These are phyloP conservation scores for Crucihimalaya himalaica DNA, from an alignment of 345 rosid genomes.

Conservation along the genomic window DNA sequence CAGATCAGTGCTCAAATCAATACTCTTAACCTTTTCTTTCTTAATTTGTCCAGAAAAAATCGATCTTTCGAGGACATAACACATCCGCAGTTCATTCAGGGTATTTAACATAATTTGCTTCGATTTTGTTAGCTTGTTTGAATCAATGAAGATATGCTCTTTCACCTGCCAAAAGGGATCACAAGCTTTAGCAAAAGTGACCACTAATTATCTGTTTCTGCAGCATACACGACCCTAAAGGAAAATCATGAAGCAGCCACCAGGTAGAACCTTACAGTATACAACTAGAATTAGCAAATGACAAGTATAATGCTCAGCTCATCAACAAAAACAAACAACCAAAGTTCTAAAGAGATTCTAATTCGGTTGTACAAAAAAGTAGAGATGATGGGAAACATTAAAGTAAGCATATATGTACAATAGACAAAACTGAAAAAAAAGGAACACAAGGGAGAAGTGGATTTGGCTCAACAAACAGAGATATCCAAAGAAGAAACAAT, in stretches of 20 bases:
- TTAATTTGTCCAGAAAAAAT: slow-evolving; percentile 50
- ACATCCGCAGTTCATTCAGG: slow-evolving; percentile 84
- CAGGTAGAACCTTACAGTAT: neutral
- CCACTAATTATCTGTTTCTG: slow-evolving; percentile 12
- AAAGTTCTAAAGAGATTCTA: neutral
- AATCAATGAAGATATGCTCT: slow-evolving; percentile 66
- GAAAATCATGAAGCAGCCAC: slow-evolving; percentile 2
- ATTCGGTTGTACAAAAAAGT: slow-evolving; percentile 10
- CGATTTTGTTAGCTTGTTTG: slow-evolving; percentile 77
- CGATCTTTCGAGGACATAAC: slow-evolving; percentile 61
- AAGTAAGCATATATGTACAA: neutral
- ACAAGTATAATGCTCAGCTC: neutral
- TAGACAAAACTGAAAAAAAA: neutral
- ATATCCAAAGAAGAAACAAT: slow-evolving; percentile 14
- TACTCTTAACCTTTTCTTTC: slow-evolving; percentile 62
- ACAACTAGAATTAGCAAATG: neutral
- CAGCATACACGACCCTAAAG: neutral
- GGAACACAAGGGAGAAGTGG: neutral
- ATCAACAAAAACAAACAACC: slow-evolving; percentile 2
- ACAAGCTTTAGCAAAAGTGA: slow-evolving; percentile 27
- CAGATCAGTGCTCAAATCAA: slow-evolving; percentile 1
- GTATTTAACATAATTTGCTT: slow-evolving; percentile 78
- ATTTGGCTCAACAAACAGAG: slow-evolving; percentile 11
- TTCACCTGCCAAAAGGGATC: slow-evolving; percentile 57
- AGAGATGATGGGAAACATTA: slow-evolving; percentile 2